Conservation (phyloP, 2,329 filamentous ascomycete genomes). For the Aspergillus glaucus region DNA sequence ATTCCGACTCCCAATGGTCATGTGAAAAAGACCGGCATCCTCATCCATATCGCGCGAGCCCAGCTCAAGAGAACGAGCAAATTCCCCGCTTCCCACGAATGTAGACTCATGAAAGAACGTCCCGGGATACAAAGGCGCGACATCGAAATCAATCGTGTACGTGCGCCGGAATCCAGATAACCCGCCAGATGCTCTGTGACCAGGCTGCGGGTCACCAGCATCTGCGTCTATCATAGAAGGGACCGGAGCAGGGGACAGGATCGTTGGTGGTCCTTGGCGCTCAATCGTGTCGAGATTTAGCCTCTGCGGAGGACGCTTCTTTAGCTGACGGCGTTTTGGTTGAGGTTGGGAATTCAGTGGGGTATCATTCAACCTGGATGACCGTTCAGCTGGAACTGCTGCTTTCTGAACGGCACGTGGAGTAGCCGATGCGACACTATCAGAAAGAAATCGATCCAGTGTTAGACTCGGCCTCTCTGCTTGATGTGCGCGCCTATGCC, state of each 20-base stretch:
- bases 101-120: conserved; percentile 53
- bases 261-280: conserved; percentile 37
- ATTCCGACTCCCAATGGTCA: conserved; percentile 29
- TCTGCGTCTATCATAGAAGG: neutral
- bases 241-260: conserved; percentile 15
- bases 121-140: conserved; percentile 43
- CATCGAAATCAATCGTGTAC: conserved; percentile 50
- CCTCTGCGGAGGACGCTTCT: conserved; percentile 38
- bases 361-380: conserved; percentile 6
- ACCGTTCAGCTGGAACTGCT: neutral
- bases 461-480: conserved; percentile 20
- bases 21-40: conserved; percentile 30
- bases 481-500: conserved; percentile 12
- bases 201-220: conserved; percentile 1
- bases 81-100: conserved; percentile 53
- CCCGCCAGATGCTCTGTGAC: conserved; percentile 29
- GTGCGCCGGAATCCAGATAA: conserved; percentile 44
- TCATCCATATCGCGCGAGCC: conserved; percentile 39
- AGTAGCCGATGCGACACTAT: conserved; percentile 7
- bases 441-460: conserved; percentile 32
- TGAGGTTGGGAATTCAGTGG: conserved; percentile 2
- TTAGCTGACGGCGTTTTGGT: conserved; percentile 16
- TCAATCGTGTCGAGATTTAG: conserved; percentile 42
- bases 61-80: conserved; percentile 41
- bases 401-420: neutral